These are phyloP conservation scores for Grosmannia penicillata DNA, from an alignment of 2,329 filamentous ascomycete genomes.

Conservation along the genomic window DNA sequence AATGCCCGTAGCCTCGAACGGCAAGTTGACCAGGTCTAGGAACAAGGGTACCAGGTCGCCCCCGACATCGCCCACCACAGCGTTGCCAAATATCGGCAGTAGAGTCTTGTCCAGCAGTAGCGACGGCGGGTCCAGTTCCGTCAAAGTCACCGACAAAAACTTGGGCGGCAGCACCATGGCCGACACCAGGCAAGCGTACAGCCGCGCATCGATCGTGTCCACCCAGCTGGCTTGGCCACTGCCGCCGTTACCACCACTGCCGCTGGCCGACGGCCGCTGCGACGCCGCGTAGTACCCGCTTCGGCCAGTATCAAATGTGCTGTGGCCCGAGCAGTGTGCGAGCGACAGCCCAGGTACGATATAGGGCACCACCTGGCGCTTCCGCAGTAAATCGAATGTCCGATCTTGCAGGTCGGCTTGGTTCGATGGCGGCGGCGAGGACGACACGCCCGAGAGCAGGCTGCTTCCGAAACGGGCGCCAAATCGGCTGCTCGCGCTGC, in stretches of 20 bases:
- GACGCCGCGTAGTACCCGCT: constrained; percentile 18
- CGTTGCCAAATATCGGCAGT: constrained; percentile 51
- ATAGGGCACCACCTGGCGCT: constrained; percentile 57
- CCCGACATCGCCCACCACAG: constrained; percentile 60
- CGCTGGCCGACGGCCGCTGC: constrained; percentile 18
- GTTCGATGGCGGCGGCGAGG: constrained; percentile 63
- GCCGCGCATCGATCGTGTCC: constrained; percentile 44
- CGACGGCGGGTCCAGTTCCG: constrained; percentile 59
- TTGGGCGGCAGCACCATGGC: constrained; percentile 42
- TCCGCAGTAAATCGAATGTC: constrained; percentile 73
- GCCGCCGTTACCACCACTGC: constrained; percentile 20
- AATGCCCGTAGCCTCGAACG: constrained; percentile 82
- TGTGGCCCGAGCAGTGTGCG: constrained; percentile 62
- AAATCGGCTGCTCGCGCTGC: constrained; percentile 37
- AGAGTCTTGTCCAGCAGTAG: constrained; percentile 57
- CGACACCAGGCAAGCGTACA: constrained; percentile 48
- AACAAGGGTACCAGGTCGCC: constrained; percentile 73
- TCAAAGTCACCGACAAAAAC: constrained; percentile 62
- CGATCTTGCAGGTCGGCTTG: constrained; percentile 66
- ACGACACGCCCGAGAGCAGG: constrained; percentile 27
- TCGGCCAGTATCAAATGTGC: not conserved
- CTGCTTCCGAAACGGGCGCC: constrained; percentile 10
- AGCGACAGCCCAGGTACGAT: constrained; percentile 56
- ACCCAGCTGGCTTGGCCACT: constrained; percentile 27
- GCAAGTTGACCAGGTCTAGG: constrained; percentile 65